These are phyloP conservation scores for Tylopilus vinaceipallidus DNA, from an alignment of 768 basidiomycete genomes.

Conservation along the genomic window DNA sequence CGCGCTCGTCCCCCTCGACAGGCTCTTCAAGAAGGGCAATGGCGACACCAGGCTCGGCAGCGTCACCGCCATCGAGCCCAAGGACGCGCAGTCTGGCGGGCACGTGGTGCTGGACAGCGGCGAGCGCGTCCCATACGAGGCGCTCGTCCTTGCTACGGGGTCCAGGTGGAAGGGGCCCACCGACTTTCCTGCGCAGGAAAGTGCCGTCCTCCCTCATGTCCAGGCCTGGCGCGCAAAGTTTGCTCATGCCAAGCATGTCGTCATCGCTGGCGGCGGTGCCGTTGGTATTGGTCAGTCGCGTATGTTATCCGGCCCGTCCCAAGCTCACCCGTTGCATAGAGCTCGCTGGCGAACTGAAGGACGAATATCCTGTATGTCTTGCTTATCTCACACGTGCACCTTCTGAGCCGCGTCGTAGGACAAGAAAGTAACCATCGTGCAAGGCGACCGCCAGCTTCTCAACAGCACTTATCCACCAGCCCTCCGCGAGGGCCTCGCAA, in stretches of 20 bases:
- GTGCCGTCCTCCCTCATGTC: conserved; percentile 31
- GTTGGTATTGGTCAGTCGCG: conserved; percentile 45
- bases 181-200: conserved; percentile 39
- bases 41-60: conserved; percentile 37
- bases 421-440: conserved; percentile 60
- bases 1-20: conserved; percentile 51
- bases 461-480: conserved; percentile 54
- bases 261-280: conserved; percentile 57
- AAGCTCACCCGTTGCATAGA: conserved; percentile 29
- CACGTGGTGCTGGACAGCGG: conserved; percentile 51
- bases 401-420: conserved; percentile 18
- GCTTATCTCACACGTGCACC: background rate
- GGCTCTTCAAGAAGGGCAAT: conserved; percentile 45
- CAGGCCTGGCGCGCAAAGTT: conserved; percentile 33
- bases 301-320: background rate
- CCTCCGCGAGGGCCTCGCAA: conserved; percentile 48
- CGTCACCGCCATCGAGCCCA: conserved; percentile 41
- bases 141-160: conserved; percentile 62
- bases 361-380: conserved; percentile 38
- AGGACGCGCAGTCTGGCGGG: conserved; percentile 35
- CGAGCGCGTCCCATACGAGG: conserved; percentile 47
- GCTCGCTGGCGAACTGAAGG: conserved; percentile 43
- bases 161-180: conserved; percentile 51
- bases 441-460: conserved; percentile 50
- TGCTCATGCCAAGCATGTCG: conserved; percentile 38